Evolutionary conservation across 1,139 yeast genomes (phyloP).

Genomic region (Candida albicans): DNA sequence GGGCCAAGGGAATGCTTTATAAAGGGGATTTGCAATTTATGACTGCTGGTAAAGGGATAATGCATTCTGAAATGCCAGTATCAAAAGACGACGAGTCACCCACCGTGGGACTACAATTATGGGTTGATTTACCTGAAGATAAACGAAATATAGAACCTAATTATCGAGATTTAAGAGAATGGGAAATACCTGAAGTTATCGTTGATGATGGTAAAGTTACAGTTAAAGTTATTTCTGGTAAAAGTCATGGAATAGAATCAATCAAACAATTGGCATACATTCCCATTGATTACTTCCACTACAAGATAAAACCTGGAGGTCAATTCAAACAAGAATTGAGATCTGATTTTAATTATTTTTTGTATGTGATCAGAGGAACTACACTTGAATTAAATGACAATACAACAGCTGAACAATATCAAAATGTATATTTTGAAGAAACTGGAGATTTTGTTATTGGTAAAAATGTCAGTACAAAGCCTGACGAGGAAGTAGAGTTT

Average conservation of each 20-base stretch:
- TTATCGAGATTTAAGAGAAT: slow-evolving; percentile 72
- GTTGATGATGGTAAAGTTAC: slow-evolving; percentile 65
- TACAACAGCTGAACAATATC: slow-evolving; percentile 41
- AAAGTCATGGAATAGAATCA: slow-evolving; percentile 72
- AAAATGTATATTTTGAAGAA: slow-evolving; percentile 61
- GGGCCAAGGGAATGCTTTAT: slow-evolving; percentile 70
- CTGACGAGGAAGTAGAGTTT: slow-evolving; percentile 42
- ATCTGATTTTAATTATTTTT: slow-evolving; percentile 64
- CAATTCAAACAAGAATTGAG: slow-evolving; percentile 62
- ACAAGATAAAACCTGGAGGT: slow-evolving; percentile 69
- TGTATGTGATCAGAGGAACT: slow-evolving; percentile 68
- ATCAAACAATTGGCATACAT: slow-evolving; percentile 81
- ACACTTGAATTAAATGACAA: slow-evolving; percentile 46
- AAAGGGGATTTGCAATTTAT: slow-evolving; percentile 91
- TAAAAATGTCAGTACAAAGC: slow-evolving; percentile 37
- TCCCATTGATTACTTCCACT: slow-evolving; percentile 77
- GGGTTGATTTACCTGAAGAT: slow-evolving; percentile 85
- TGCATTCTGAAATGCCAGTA: slow-evolving; percentile 85
- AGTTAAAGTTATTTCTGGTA: slow-evolving; percentile 78
- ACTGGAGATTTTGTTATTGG: slow-evolving; percentile 64
- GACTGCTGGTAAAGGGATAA: slow-evolving; percentile 92
- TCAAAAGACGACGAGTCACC: slow-evolving; percentile 54
- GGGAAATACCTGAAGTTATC: slow-evolving; percentile 66
- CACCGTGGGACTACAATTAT: slow-evolving; percentile 76
- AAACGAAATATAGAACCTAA: slow-evolving; percentile 72